Evolutionary conservation across 345 rosid species (phyloP), one percentile per base, ranked within the genome.

Genomic region (Psidium friedrichsthalianum): DNA sequence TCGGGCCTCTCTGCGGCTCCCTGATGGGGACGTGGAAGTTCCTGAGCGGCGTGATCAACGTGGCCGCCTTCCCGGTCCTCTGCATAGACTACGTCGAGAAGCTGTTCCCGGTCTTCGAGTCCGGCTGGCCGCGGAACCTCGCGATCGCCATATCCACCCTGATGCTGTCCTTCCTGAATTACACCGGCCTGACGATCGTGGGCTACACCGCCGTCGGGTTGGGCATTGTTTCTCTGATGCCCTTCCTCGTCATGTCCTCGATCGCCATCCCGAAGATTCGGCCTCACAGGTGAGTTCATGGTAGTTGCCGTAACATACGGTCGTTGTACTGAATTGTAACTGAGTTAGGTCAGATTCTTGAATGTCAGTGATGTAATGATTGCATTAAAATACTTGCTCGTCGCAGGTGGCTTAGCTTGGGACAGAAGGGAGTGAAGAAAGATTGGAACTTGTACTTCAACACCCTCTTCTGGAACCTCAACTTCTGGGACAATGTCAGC

Each of bases 391-490:
- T 32, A 15, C 44, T 32, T 16, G 36, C 20, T 64, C 24, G 76
- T 16, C 11, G 76, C 44, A 64, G 98, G 56, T 97, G 99, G 98
- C 82, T 93, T 64, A 93, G 94, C 87, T 87, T 93, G 54, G 97
- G 98, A 40, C 90, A 88, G 44, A 94, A 90, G 74, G 92, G 93
- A 2, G 90, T 90, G 32, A 85, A 91, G 83, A 95, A 91, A 57
- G 90, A 95, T 56, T 97, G 99, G 99, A 93, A 86, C 69, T 89
- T 94, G 55, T 97, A 86, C 88, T 94, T 97, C 92, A 97, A 97
- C 56, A 97, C 99, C 42, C 94, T 95, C 47, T 95, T 97, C 47
- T 95, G 99, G 98, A 95, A 97, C 90, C 87, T 97, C 90, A 95
- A 97, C 83, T 97, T 94, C 27, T 97, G 98, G 98, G 99, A 97